Evolutionary conservation across 2,329 filamentous ascomycete genomes (phyloP), one percentile per base, ranked within the genome.

Genomic region (Hortaea sp.): DNA sequence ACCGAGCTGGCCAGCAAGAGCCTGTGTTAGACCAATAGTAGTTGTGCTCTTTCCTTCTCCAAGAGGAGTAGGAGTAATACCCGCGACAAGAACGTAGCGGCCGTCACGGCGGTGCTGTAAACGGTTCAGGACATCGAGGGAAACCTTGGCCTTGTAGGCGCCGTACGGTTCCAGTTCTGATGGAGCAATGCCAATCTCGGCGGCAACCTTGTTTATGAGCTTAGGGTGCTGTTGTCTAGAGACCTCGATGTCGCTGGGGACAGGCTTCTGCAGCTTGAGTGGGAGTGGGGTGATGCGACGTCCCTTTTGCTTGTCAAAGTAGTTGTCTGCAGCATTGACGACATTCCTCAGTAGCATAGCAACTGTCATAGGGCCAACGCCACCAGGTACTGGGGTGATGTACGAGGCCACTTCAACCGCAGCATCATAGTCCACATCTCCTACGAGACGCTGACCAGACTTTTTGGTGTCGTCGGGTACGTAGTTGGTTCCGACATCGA

Each of bases 1-100:
- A 56, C 84, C 85, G 42, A 97, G 72, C 58, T 97, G 90, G 35
- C 84, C 92, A 47, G 88, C 88, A 42, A 98, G 73, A 32, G 92
- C 92, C 67, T 98, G 92, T 5, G 88, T 88, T 43, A 98, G 75
- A 63, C 92, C 92, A 75, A 98, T 86, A 6, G 92, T 98, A 1
- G 92, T 98, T 1, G 92, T 98, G 7, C 92, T 97, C 71, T 98
- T 98, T 57, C 92, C 92, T 73, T 98, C 92, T 11, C 92, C 92
- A 5, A 98, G 78, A 27, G 92, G 92, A 6, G 92, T 98, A 1
- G 92, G 92, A 0, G 92, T 98, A 55, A 98, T 97, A 53, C 92
- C 92, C 46, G 88, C 90, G 13, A 98, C 85, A 32, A 97, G 79
- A 54, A 98, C 79, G 64, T 97, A 98, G 51, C 84, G 83, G 46